phyloP scores from a whole-genome alignment of 306 rosid genomes.

The Malus fusca region DNA sequence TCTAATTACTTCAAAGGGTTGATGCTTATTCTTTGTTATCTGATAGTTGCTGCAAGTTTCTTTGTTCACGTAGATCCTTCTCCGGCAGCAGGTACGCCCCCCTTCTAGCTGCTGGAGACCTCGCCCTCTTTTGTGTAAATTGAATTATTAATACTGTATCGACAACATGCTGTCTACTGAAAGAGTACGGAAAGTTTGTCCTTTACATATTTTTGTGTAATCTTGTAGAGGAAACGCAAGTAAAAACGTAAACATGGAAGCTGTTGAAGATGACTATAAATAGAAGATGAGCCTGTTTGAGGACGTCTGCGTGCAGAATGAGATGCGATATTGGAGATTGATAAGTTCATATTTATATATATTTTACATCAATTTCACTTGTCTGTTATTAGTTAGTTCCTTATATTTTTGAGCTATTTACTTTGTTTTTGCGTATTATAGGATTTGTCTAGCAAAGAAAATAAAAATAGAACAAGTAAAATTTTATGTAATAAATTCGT shows the following conservation, averaged over 20 bases:
- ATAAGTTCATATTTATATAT: no score
- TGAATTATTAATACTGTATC: background rate
- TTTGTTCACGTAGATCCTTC: constrained; percentile 64
- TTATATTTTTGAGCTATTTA: no score
- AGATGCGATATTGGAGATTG: constrained; percentile 1
- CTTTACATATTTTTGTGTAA: background rate
- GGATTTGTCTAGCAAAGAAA: no score
- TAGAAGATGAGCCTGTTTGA: background rate
- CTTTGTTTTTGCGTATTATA: no score
- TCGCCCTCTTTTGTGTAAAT: background rate
- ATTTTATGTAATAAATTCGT: no score
- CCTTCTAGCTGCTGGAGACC: background rate
- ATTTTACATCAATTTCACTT: no score
- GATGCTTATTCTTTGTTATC: constrained; percentile 75
- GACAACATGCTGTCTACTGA: background rate
- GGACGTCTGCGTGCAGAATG: background rate
- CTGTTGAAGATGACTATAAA: background rate
- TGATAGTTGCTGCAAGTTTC: constrained; percentile 75
- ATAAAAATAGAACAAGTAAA: no score
- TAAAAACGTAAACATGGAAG: constrained; percentile 1
- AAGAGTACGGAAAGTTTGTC: background rate
- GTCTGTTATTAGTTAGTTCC: no score
- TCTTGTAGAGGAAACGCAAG: constrained; percentile 12
- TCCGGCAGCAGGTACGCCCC: constrained; percentile 4
- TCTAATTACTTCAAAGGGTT: constrained; percentile 74